Percentiles rank a stretch among this genome's conserved stretches.
Evolutionary conservation across 2,329 filamentous ascomycete species (phyloP).

Genomic region (Botryotinia narcissicola): DNA sequence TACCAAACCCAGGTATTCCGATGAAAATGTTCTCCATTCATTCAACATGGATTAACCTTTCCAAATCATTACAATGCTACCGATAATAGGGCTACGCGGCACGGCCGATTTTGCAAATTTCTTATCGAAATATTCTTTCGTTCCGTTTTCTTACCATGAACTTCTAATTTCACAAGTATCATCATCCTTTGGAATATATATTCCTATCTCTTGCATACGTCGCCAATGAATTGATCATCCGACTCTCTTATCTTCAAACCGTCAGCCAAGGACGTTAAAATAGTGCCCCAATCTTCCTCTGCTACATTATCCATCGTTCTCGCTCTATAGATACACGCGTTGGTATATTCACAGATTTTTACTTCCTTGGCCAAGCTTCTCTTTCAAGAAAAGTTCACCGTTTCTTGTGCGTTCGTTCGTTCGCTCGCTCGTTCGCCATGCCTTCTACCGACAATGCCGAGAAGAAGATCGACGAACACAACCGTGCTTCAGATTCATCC

Average conservation of each 20-base stretch:
- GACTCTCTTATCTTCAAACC: background rate
- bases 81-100: constrained; percentile 1
- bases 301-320: background rate
- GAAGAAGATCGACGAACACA: constrained; percentile 14
- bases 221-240: constrained; percentile 10
- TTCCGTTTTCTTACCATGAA: constrained; percentile 11
- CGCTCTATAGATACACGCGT: background rate
- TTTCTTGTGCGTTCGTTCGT: constrained; percentile 2
- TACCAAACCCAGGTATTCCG: background rate
- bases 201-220: background rate
- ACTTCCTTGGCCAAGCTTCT: background rate
- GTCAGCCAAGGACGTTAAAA: constrained; percentile 21
- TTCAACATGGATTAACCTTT: constrained; percentile 5
- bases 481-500: constrained; percentile 6
- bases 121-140: constrained; percentile 1
- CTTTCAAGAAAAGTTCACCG: background rate
- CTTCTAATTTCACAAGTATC: background rate
- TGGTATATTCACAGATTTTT: background rate
- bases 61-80: background rate
- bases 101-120: background rate
- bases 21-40: background rate
- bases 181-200: background rate
- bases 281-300: constrained; percentile 12
- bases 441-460: constrained; percentile 15
- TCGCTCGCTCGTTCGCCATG: constrained; percentile 11